A percentile compares a stretch with the other conserved stretches of the same genome.
These are phyloP conservation scores for Artemisia argyi DNA, from an alignment of 129 eudicot species.

Conservation along the genomic window DNA sequence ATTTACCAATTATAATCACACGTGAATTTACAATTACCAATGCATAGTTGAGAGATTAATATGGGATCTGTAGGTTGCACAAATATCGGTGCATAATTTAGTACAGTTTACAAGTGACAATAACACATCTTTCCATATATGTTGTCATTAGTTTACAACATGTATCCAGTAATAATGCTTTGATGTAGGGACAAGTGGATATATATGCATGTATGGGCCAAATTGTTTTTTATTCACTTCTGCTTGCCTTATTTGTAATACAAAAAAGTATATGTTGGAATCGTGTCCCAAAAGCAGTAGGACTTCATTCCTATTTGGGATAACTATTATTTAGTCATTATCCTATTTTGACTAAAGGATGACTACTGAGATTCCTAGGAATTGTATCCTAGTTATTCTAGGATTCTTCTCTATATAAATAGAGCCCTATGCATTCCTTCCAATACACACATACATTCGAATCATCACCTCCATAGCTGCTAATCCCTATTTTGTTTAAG, in stretches of 20 bases:
- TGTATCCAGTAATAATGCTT: conserved; percentile 31
- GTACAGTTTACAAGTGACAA: conserved; percentile 8
- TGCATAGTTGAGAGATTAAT: conserved; percentile 20
- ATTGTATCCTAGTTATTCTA: too few relatives aligned
- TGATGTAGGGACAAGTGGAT: conserved; percentile 51
- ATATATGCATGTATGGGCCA: conserved; percentile 54
- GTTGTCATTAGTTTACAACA: conserved; percentile 14
- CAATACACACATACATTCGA: too few relatives aligned
- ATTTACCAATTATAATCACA: conserved; percentile 6
- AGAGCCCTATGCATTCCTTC: too few relatives aligned
- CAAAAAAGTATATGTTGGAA: not conserved
- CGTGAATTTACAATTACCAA: conserved; percentile 12
- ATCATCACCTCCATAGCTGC: too few relatives aligned
- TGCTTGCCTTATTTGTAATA: conserved; percentile 45
- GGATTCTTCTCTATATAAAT: too few relatives aligned
- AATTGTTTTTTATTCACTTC: conserved; percentile 42
- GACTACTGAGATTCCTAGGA: too few relatives aligned
- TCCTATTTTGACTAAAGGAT: too few relatives aligned
- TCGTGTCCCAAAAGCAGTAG: too few relatives aligned
- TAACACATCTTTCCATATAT: conserved; percentile 18
- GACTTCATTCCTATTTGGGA: too few relatives aligned
- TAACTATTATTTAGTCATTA: too few relatives aligned
- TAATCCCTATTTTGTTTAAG: too few relatives aligned
- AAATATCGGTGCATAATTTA: conserved; percentile 13
- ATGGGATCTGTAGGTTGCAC: conserved; percentile 38